Conservation (phyloP, 2,329 filamentous ascomycete species). For the Boeremia exigua region DNA sequence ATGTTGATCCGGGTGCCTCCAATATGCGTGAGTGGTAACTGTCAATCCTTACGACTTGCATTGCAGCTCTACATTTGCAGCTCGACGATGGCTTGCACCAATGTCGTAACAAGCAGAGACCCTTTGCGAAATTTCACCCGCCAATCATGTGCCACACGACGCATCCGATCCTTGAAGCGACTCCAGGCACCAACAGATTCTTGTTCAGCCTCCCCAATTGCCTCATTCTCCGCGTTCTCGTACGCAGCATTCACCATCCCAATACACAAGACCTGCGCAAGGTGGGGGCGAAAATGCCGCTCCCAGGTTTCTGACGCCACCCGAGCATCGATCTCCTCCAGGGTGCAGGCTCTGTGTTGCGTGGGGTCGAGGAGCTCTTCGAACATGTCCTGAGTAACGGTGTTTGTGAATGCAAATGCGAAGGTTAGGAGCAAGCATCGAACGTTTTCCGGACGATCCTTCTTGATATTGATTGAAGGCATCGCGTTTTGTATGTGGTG, state of each 20-base stretch:
- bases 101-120: too few species aligned
- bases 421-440: neutral
- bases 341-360: neutral
- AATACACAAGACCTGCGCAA: neutral
- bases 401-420: neutral
- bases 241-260: neutral
- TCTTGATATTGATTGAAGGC: neutral
- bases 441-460: neutral
- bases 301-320: conserved; percentile 1
- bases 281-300: neutral
- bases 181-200: neutral
- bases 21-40: too few species aligned
- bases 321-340: neutral
- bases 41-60: too few species aligned
- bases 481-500: neutral
- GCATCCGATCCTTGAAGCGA: neutral
- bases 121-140: neutral
- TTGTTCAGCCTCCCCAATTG: neutral
- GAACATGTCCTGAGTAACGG: neutral
- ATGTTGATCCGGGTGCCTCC: too few species aligned
- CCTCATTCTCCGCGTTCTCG: neutral
- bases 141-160: neutral
- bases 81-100: too few species aligned
- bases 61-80: too few species aligned
- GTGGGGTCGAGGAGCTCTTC: neutral